Evolutionary conservation across 2,329 filamentous ascomycete species (phyloP).

Genomic region (Rachicladosporium sp.): DNA sequence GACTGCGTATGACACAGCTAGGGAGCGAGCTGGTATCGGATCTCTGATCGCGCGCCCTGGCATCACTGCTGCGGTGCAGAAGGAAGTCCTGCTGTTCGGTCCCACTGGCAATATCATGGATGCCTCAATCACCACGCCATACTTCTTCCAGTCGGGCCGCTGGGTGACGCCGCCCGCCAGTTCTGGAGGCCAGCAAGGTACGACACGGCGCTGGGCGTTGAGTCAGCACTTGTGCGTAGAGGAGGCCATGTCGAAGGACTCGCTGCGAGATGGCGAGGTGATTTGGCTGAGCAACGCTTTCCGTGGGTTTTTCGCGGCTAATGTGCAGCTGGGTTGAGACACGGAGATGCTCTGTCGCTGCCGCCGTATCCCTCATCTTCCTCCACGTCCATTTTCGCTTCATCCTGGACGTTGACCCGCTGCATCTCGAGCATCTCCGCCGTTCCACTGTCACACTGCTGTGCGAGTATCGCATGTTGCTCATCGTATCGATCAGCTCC

Average conservation of each 20-base stretch:
- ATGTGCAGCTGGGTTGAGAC: constrained; percentile 5
- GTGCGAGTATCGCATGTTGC: too few relatives aligned
- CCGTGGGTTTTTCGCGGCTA: constrained; percentile 50
- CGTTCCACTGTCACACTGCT: too few relatives aligned
- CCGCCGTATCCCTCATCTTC: too few relatives aligned
- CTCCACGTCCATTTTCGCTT: too few relatives aligned
- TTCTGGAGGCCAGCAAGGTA: constrained; percentile 71
- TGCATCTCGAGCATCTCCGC: too few relatives aligned
- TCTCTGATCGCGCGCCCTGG: constrained; percentile 10
- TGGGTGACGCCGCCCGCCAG: constrained; percentile 67
- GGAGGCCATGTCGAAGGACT: constrained; percentile 45
- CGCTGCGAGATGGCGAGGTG: constrained; percentile 58
- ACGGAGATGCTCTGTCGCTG: too few relatives aligned
- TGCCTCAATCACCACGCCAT: constrained; percentile 66
- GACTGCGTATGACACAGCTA: constrained; percentile 57
- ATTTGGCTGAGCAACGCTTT: constrained; percentile 87
- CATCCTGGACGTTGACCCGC: too few relatives aligned
- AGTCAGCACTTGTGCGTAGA: constrained; percentile 55
- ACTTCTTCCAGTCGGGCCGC: constrained; percentile 57
- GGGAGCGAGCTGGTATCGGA: constrained; percentile 46
- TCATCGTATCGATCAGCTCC: too few relatives aligned
- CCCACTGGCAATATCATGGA: constrained; percentile 61
- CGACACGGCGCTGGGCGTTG: constrained; percentile 72
- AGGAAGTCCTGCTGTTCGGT: constrained; percentile 69
- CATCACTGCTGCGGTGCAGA: constrained; percentile 28